phyloP scores from a whole-genome alignment of 2,329 filamentous ascomycete genomes.

The Karstenula rhodostoma region DNA sequence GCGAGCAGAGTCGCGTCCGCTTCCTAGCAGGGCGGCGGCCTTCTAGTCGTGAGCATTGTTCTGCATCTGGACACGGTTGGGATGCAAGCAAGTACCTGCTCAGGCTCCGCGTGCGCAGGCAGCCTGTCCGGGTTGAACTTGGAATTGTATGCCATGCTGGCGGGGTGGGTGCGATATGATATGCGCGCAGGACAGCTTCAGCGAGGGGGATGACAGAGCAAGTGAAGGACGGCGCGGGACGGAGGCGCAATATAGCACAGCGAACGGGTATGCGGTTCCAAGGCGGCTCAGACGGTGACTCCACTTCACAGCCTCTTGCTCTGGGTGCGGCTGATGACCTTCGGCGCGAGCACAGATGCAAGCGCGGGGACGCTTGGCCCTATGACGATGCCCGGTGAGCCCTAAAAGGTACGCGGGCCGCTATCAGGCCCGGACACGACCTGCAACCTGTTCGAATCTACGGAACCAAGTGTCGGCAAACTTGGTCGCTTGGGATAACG shows the following conservation, averaged over 20 bases:
- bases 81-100: constrained; percentile 60
- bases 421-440: constrained; percentile 1
- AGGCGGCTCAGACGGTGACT: constrained; percentile 10
- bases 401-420: constrained; percentile 2
- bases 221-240: background rate
- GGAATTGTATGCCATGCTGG: constrained; percentile 88
- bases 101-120: constrained; percentile 85
- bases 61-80: background rate
- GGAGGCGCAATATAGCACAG: constrained; percentile 8
- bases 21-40: constrained; percentile 53
- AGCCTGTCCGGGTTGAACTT: constrained; percentile 94
- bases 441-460: constrained; percentile 2
- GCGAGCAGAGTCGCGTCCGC: constrained; percentile 28
- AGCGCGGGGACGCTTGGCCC: constrained; percentile 31
- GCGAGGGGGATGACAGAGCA: constrained; percentile 6
- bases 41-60: constrained; percentile 25
- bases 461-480: constrained; percentile 9
- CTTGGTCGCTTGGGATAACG: background rate
- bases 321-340: constrained; percentile 33
- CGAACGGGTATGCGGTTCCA: background rate
- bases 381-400: constrained; percentile 32
- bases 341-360: constrained; percentile 18
- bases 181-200: constrained; percentile 13
- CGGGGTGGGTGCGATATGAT: constrained; percentile 9
- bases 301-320: constrained; percentile 37